Conservation (phyloP, 2,329 filamentous ascomycete genomes). For the Talaromyces sp. region DNA sequence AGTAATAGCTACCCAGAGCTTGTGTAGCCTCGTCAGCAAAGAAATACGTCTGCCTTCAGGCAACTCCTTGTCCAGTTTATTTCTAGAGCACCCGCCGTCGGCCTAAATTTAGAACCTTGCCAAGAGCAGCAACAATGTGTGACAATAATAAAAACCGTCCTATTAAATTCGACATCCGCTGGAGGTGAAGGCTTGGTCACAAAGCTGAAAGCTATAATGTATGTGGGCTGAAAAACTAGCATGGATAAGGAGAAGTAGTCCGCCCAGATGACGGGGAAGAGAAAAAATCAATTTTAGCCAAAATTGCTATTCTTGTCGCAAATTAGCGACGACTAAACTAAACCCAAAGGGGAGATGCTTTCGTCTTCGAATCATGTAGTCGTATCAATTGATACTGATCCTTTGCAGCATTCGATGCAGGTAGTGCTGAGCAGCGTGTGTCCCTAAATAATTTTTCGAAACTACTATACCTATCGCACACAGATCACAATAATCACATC, state of each 20-base stretch:
- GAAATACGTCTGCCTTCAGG: not conserved
- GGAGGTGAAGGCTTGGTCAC: not conserved
- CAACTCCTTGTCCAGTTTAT: not conserved
- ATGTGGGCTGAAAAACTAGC: not conserved
- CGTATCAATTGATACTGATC: not conserved
- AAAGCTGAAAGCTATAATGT: not conserved
- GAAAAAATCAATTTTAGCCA: not conserved
- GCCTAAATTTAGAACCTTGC: too few relatives aligned
- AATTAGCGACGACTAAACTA: not conserved
- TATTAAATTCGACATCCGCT: not conserved
- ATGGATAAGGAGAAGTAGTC: not conserved
- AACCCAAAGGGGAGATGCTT: not conserved
- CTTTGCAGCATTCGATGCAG: too few relatives aligned
- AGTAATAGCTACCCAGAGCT: not conserved
- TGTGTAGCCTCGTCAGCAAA: not conserved
- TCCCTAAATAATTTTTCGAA: too few relatives aligned
- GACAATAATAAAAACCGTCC: too few relatives aligned
- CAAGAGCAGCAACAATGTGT: too few relatives aligned
- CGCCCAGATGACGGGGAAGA: not conserved
- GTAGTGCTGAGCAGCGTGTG: too few relatives aligned
- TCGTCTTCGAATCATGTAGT: not conserved
- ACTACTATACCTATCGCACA: not conserved
- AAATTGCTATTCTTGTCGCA: not conserved
- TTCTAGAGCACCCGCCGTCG: not conserved
- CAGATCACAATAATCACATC: not conserved